Conservation (phyloP, 345 rosid genomes). For the Rhodomyrtus tomentosa region DNA sequence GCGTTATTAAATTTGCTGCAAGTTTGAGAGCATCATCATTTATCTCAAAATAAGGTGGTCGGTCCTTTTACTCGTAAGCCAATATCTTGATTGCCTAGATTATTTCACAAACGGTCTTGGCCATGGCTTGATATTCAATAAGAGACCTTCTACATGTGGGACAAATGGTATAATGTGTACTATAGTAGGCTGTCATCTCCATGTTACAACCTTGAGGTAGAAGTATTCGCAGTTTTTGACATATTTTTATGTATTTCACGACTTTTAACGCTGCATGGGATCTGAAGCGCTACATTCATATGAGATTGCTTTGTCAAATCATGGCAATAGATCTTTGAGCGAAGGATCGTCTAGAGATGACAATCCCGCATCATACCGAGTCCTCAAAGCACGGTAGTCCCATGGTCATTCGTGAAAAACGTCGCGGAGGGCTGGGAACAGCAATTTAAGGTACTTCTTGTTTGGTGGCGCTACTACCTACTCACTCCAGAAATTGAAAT, state of each 20-base stretch:
- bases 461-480: neutral
- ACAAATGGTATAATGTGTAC: too few species aligned
- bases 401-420: constrained; percentile 58
- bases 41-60: neutral
- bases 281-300: too few species aligned
- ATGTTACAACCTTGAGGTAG: too few species aligned
- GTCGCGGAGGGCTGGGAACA: constrained; percentile 53
- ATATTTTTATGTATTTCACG: too few species aligned
- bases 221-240: too few species aligned
- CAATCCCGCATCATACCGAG: neutral
- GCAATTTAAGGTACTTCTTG: constrained; percentile 60
- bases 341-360: constrained; percentile 24
- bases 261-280: too few species aligned
- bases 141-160: too few species aligned
- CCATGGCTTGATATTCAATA: neutral
- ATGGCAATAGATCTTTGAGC: neutral
- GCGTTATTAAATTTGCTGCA: neutral
- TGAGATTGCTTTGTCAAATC: constrained; percentile 25
- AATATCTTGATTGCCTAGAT: neutral
- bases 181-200: too few species aligned
- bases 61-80: neutral
- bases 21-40: neutral
- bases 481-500: neutral
- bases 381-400: constrained; percentile 60
- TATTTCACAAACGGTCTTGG: neutral